Evolutionary conservation across 2,329 filamentous ascomycete genomes (phyloP), one percentile per base, ranked within the genome.

Genomic region (Fusarium haematococcum): DNA sequence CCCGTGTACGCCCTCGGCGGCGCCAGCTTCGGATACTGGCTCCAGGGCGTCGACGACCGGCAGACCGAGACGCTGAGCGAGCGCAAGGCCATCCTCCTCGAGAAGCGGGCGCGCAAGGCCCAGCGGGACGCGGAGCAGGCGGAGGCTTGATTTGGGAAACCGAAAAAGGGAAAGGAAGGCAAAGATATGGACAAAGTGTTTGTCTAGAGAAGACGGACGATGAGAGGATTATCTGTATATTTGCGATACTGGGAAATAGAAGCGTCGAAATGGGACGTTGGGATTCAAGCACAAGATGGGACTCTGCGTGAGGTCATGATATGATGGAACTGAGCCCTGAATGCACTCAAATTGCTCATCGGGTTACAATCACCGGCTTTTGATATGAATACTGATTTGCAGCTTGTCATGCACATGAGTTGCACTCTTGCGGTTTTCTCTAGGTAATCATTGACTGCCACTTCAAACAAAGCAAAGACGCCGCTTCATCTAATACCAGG

Each of bases 1-100:
- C 97, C 97, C 65, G 86, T 96, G 78, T 99, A 97, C 85, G 95
- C 92, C 68, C 90, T 90, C 78, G 91, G 95, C 74, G 95, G 95
- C 79, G 95, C 92, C 78, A 94, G 93, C 85, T 98, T 98, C 86
- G 97, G 97, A 78, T 98, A 98, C 89, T 99, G 96, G 95, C 88
- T 99, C 78, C 92, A 95, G 87, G 94, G 94, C 73, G 94, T 98
- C 66, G 95, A 98, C 84, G 87, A 94, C 80, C 89, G 91, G 82
- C 96, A 98, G 85, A 89, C 92, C 77, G 90, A 90, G 75, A 89
- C 95, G 73, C 87, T 99, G 69, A 87, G 88, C 75, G 93, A 96
- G 81, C 92, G 95, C 81, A 95, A 95, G 87, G 89, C 93, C 77
- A 84, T 88, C 65, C 88, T 99, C 76, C 86, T 98, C 68, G 95